These are phyloP conservation scores for Chaetomium sp. DNA, from an alignment of 2,329 filamentous ascomycete species.

Conservation along the genomic window DNA sequence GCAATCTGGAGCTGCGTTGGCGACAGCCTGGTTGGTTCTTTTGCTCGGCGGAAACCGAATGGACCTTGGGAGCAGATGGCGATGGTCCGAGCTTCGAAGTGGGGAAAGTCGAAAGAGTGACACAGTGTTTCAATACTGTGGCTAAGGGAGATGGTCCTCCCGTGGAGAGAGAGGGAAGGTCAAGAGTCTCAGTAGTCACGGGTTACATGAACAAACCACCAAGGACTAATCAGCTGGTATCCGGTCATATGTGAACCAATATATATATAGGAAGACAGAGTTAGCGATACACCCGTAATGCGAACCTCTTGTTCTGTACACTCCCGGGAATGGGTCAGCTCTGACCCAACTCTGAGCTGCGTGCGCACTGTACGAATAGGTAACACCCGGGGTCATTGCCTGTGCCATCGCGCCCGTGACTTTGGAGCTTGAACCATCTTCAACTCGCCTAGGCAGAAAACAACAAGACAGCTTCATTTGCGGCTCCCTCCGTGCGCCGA, in stretches of 20 bases:
- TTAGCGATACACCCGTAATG: too few species aligned
- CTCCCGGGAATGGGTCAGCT: too few species aligned
- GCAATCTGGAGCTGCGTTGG: not conserved
- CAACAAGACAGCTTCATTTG: not conserved
- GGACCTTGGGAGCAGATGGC: too few species aligned
- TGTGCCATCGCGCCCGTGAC: not conserved
- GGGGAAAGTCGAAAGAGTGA: not conserved
- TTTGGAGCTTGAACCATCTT: not conserved
- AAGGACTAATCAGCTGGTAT: too few species aligned
- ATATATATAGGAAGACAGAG: too few species aligned
- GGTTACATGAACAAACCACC: too few species aligned
- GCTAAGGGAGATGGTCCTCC: too few species aligned
- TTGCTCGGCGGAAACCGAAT: not conserved
- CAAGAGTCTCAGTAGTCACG: too few species aligned
- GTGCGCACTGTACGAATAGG: not conserved
- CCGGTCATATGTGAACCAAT: too few species aligned
- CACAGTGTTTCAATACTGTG: not conserved
- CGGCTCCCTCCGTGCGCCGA: not conserved
- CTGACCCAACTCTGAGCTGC: too few species aligned
- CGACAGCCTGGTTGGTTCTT: not conserved
- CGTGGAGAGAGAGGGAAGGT: too few species aligned
- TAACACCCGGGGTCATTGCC: not conserved
- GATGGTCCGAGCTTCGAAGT: not conserved
- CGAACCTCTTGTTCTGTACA: too few species aligned
- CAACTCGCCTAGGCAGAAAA: not conserved